Base-by-base conservation (phyloP, 2,329 filamentous ascomycete genomes). In the Aurifilum marmelostoma region DNA sequence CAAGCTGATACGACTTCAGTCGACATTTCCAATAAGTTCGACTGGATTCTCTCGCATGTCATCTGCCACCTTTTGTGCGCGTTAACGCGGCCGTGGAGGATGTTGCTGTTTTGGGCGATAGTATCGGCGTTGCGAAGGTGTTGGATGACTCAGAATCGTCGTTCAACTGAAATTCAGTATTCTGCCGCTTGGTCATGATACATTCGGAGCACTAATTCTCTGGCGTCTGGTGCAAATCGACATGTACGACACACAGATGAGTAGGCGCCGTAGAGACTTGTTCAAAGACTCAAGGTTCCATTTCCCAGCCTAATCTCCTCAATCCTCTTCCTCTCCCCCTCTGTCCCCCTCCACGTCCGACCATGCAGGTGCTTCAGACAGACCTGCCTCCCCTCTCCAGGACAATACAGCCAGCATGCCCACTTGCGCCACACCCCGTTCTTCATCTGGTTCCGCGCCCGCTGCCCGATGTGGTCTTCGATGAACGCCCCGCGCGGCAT, bases 401-500 rank as follows among this genome's bases (percentile, higher is more conserved):
- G 85, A 47, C 85, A 85, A 71, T 85, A 87, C 24, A 87, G 76
- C 85, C 85, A 88, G 43, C 81, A 85, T 0, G 84, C 85, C 85
- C 85, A 88, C 70, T 82, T 83, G 1, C 71, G 71, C 83, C 84
- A 88, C 39, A 76, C 64, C 0, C 85, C 84, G 6, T 83, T 79
- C 73, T 88, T 88, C 85, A 88, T 88, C 74, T 87, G 84, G 0
- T 79, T 76, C n/a, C 85, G 79, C 1, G 85, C 85, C 1, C 83
- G 79, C 65, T 88, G 85, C 1, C 85, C 85, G 32, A 87, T 79
- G 21, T 82, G 84, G 69, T 88, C 85, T 74, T 88, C 85, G 66
- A 88, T 87, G 72, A 88, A 88, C 8, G 82, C 83, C 0, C 85
- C 85, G 0, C 85, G 78, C 5, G 80, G 75, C 72, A 88, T 81